These are phyloP conservation scores for Trametes versicolor DNA, from an alignment of 1,284 basidiomycete genomes.

Conservation along the genomic window DNA sequence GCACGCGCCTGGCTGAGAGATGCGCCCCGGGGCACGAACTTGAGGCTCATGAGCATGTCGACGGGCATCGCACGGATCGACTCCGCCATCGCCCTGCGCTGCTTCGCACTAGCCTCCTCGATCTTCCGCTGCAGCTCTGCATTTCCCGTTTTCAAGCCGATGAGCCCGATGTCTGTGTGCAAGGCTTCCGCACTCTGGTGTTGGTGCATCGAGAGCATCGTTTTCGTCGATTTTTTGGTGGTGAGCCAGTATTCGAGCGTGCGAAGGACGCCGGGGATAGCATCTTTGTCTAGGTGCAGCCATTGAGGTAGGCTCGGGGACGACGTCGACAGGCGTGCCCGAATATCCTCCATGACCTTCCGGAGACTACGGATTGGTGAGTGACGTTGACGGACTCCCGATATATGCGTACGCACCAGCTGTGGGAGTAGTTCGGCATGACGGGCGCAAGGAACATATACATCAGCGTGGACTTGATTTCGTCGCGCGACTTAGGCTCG, in stretches of 20 bases:
- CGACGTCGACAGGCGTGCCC: neutral
- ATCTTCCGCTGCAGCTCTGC: conserved; percentile 4
- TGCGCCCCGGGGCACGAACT: conserved; percentile 9
- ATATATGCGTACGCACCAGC: conserved; percentile 3
- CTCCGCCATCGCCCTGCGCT: conserved; percentile 14
- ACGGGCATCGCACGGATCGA: conserved; percentile 7
- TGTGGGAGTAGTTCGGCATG: conserved; percentile 26
- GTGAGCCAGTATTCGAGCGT: conserved; percentile 26
- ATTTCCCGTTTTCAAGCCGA: neutral
- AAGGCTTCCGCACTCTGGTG: neutral
- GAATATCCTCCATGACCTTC: neutral
- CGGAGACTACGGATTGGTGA: neutral
- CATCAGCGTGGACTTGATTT: conserved; percentile 25
- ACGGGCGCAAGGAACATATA: conserved; percentile 17
- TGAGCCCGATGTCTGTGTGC: neutral
- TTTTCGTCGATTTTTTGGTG: conserved; percentile 10
- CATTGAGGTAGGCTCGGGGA: conserved; percentile 14
- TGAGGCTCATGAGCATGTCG: conserved; percentile 8
- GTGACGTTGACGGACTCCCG: neutral
- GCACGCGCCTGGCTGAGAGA: conserved; percentile 3
- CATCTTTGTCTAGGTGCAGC: conserved; percentile 19
- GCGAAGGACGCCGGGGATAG: conserved; percentile 8
- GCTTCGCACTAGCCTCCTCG: neutral
- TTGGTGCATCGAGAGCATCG: conserved; percentile 4
- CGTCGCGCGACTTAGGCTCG: neutral